phyloP scores from a whole-genome alignment of 2,329 filamentous ascomycete genomes.

The Graphilbum sp. region DNA sequence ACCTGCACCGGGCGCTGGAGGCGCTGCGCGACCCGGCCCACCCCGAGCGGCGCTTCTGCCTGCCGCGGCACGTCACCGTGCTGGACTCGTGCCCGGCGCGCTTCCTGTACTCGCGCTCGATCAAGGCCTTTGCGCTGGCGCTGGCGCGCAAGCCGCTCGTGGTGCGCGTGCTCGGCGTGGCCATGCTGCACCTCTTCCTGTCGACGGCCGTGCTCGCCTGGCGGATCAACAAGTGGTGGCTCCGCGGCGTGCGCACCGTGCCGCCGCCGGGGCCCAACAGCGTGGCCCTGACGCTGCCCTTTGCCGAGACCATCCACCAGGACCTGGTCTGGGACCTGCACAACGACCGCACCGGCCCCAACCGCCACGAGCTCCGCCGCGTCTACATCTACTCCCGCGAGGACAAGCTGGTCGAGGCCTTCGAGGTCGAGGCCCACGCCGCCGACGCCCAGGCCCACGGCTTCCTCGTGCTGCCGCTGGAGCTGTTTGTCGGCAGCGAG shows the following conservation, averaged over 20 bases:
- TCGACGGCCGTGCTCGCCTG: constrained; percentile 14
- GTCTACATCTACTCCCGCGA: constrained; percentile 35
- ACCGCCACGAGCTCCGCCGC: constrained; percentile 24
- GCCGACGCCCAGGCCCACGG: constrained; percentile 21
- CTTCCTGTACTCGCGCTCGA: constrained; percentile 18
- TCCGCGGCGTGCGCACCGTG: background rate
- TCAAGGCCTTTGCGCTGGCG: constrained; percentile 1
- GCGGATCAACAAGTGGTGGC: background rate
- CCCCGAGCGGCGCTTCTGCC: constrained; percentile 1
- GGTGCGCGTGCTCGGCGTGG: constrained; percentile 13
- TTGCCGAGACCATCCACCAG: background rate
- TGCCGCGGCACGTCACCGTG: constrained; percentile 26
- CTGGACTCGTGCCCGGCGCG: constrained; percentile 33
- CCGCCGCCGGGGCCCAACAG: background rate
- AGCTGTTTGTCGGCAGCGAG: constrained; percentile 27
- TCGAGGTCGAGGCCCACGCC: constrained; percentile 32
- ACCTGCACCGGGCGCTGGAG: constrained; percentile 17
- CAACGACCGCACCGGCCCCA: constrained; percentile 16
- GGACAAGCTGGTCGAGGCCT: constrained; percentile 29
- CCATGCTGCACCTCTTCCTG: constrained; percentile 12
- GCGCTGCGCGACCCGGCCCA: background rate
- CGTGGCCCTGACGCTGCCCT: background rate
- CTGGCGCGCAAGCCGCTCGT: constrained; percentile 1
- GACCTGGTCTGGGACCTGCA: constrained; percentile 14
- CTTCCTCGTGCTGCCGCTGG: constrained; percentile 22